Evolutionary conservation across 306 rosid species (phyloP).

Genomic region (Lathyrus aphaca): DNA sequence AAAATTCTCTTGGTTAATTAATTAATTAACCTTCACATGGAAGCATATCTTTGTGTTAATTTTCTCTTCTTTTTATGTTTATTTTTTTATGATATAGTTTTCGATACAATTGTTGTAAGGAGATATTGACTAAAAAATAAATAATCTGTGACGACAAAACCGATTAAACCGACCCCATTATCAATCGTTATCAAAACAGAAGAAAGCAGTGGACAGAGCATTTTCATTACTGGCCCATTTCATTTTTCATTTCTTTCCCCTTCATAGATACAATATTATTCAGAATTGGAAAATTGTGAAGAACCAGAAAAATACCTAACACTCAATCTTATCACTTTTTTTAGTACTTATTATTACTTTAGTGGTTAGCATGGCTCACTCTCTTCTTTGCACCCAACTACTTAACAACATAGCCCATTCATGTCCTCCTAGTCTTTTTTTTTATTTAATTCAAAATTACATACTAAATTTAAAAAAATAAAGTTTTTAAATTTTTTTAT

Average conservation of each 20-base stretch:
- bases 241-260: conserved; percentile 11
- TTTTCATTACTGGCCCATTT: conserved; percentile 46
- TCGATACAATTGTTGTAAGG: conserved; percentile 24
- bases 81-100: not conserved
- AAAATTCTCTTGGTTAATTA: conserved; percentile 29
- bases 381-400: conserved; percentile 48
- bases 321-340: conserved; percentile 61
- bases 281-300: conserved; percentile 39
- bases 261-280: conserved; percentile 39
- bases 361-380: conserved; percentile 68
- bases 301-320: conserved; percentile 75
- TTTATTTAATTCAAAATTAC: not conserved
- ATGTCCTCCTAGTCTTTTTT: conserved; percentile 32
- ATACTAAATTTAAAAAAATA: not conserved
- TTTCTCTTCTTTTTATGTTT: not conserved
- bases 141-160: conserved; percentile 43
- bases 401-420: conserved; percentile 61
- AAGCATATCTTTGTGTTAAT: conserved; percentile 20
- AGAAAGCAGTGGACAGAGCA: conserved; percentile 30
- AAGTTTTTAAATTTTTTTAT: too few relatives aligned
- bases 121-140: conserved; percentile 30
- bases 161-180: conserved; percentile 52
- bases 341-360: conserved; percentile 68
- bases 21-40: conserved; percentile 40
- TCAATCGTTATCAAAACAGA: conserved; percentile 45